A percentile compares a stretch with the other conserved stretches of the same genome.
These are phyloP conservation scores for Backusella morwellensis DNA, from an alignment of 192 early-diverging fungal genomes.

Conservation along the genomic window DNA sequence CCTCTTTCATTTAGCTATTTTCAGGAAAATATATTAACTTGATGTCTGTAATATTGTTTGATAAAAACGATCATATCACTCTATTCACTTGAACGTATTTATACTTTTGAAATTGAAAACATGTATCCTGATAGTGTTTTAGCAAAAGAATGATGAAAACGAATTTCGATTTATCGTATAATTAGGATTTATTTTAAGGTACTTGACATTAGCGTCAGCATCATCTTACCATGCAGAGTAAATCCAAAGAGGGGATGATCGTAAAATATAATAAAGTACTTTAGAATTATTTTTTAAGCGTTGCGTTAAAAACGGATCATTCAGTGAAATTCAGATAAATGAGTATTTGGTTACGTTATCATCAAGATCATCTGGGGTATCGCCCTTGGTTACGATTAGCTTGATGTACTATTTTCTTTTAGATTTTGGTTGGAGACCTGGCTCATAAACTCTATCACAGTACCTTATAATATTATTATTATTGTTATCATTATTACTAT, in stretches of 20 bases:
- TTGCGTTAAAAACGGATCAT: no score
- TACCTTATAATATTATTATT: not conserved
- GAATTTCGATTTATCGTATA: not conserved
- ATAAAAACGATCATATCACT: no score
- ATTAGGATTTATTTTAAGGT: not conserved
- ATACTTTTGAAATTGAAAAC: not conserved
- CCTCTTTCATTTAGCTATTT: not conserved
- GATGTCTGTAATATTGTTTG: not conserved
- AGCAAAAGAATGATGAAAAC: not conserved
- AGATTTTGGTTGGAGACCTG: not conserved
- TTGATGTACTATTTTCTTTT: not conserved
- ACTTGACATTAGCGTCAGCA: not conserved
- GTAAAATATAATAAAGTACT: no score
- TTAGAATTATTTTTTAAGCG: no score
- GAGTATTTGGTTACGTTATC: no score
- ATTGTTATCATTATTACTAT: not conserved
- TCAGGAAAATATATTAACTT: not conserved
- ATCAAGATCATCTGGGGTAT: not conserved
- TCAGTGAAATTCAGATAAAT: no score
- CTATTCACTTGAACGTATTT: not conserved
- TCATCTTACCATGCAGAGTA: not conserved
- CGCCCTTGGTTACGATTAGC: not conserved
- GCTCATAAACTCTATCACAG: not conserved
- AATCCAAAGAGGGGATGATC: not conserved
- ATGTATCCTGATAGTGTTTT: not conserved